Evolutionary conservation across 768 basidiomycete species (phyloP), one percentile per base, ranked within the genome.

Genomic region (Boletus pseudopeckii): DNA sequence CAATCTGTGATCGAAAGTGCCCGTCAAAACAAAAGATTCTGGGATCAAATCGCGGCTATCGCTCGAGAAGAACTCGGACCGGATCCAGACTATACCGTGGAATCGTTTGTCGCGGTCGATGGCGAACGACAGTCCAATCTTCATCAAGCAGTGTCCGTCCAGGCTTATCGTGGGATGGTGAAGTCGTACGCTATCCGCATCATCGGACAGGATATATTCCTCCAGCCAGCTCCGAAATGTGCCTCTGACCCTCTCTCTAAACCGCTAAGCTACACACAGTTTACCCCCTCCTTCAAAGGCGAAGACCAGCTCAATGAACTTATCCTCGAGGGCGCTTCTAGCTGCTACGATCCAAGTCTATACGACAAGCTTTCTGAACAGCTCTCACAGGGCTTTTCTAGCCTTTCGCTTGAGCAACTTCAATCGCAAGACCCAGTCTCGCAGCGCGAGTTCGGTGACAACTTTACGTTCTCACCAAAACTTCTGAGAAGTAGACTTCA

Each of bases 181-280:
- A 92, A 92, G 67, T 80, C 91, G 1, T 82, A 85, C 58, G 90
- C 88, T 0, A 73, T 90, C 24, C 84, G 84, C 38, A 81, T 94
- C 55, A 72, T 91, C 24, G 84, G 83, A 14, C 79, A 86, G 22
- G 92, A 93, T 61, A 83, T 92, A 48, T 83, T 81, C 38, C 76
- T 85, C 51, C 79, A 84, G 48, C 70, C 80, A 24, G 76, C 77
- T 44, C 62, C 75, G 3, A 71, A 77, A 43, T 69, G 66, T 11
- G 62, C 67, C 32, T 64, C 70, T 14, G 67, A 71, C 8, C 67
- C 72, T 7, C 66, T 63, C 20, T 67, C 71, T 57, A 85, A 83
- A 57, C 84, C 87, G 1, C 62, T 71, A 44, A 90, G 87, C 61
- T 89, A 84, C 57, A 62, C 65, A 10, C 76, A 81, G 40, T 74